Evolutionary conservation across 257 asterid genomes (phyloP), one percentile per base, ranked within the genome.

Genomic region (Solanum ossicruentum): DNA sequence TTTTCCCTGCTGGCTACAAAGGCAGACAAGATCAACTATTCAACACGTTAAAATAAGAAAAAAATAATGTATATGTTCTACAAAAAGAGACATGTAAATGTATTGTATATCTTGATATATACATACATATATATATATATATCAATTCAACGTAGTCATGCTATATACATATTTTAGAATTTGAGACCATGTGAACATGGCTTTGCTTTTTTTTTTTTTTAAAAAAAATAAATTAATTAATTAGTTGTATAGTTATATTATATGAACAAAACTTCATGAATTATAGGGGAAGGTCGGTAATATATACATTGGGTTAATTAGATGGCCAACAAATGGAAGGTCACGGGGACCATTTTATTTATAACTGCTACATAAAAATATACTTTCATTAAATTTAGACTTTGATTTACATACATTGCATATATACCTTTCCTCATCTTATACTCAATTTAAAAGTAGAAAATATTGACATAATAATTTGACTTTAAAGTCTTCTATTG

Each of bases 291-390:
- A 49, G 1, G 82, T 75, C 82, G 36, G 82, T 75, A 75, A 13
- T 21, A 75, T 75, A 75, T 13, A 61, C 10, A 3, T 36, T 8
- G 23, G 23, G 21, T 9, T 65, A 61, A 57, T 75, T 82, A 12
- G 45, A 65, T 60, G 77, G 43, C 80, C 55, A 47, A 84, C 75
- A 84, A 26, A 57, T 49, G 5, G 52, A 17, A 65, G 86, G 58
- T 87, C 86, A 88, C 82, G 63, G 86, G 85, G 85, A 26, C 57
- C 60, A 79, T 83, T 84, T 80, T 52, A 61, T 45, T 71, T 20
- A 41, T 54, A 77, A 77, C 85, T 57, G 83, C 85, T 55, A 23
- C 85, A n/a, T 57, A 57, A 23, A 63, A 9, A n/a, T 66, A 57
- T 65, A 21, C 21, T 63, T 81, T 41, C n/a, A 69, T 81, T 51